A percentile compares a stretch with the other conserved stretches of the same genome.
Evolutionary conservation across 1,139 yeast genomes (phyloP).

Genomic region (Protomyces macrosporus): DNA sequence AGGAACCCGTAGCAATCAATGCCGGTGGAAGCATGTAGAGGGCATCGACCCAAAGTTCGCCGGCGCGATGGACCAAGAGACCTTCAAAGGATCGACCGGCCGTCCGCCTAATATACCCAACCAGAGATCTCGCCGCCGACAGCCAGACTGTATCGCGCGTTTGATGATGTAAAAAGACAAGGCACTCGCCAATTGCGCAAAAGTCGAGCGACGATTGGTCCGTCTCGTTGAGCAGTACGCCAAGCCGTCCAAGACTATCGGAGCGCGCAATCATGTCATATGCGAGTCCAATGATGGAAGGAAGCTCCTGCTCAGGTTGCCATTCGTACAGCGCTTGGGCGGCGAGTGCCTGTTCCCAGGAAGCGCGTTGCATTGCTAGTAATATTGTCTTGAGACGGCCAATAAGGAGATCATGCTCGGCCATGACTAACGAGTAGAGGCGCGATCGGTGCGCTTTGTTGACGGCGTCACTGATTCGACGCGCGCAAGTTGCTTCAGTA

Average conservation of each 20-base stretch:
- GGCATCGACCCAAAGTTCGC: slow-evolving; percentile 23
- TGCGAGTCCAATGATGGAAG: slow-evolving; percentile 13
- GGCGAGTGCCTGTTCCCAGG: slow-evolving; percentile 25
- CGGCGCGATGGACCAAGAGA: slow-evolving; percentile 15
- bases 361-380: slow-evolving; percentile 21
- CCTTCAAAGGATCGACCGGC: slow-evolving; percentile 23
- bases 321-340: slow-evolving; percentile 23
- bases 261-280: slow-evolving; percentile 24
- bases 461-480: too few relatives aligned
- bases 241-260: slow-evolving; percentile 19
- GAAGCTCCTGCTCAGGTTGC: slow-evolving; percentile 6
- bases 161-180: slow-evolving; percentile 18
- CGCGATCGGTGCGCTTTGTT: too few relatives aligned
- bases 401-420: not conserved
- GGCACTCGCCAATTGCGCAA: slow-evolving; percentile 21
- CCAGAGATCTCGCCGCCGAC: slow-evolving; percentile 16
- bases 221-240: slow-evolving; percentile 15
- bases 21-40: slow-evolving; percentile 24
- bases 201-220: slow-evolving; percentile 20
- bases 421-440: too few relatives aligned
- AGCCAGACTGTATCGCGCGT: slow-evolving; percentile 20
- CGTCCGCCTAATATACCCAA: slow-evolving; percentile 12
- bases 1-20: slow-evolving; percentile 12
- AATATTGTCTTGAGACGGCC: not conserved
- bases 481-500: too few relatives aligned